Percentiles rank a stretch among this genome's conserved stretches.
These are phyloP conservation scores for Vicia villosa DNA, from an alignment of 306 rosid species.

Conservation along the genomic window DNA sequence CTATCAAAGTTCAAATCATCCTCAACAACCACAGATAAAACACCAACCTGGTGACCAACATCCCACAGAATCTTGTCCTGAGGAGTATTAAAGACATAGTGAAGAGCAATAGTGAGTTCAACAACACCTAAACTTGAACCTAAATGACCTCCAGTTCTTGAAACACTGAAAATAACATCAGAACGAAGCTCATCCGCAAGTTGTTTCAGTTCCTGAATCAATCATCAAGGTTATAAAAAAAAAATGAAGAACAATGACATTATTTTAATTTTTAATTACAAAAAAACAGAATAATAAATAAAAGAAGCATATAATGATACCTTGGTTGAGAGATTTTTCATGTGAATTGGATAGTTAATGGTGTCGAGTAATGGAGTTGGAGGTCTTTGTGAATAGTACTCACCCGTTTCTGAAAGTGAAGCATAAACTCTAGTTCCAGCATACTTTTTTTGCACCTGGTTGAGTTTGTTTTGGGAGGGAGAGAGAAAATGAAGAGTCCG, in stretches of 20 bases:
- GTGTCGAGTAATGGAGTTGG: slow-evolving; percentile 95
- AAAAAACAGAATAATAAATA: too few species aligned
- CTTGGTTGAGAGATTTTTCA: slow-evolving; percentile 93
- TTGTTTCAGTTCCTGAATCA: slow-evolving; percentile 83
- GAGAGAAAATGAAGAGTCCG: slow-evolving; percentile 43
- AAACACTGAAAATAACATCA: slow-evolving; percentile 93
- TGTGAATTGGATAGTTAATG: slow-evolving; percentile 84
- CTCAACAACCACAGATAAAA: background rate
- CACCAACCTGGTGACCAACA: slow-evolving; percentile 92
- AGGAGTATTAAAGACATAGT: slow-evolving; percentile 89
- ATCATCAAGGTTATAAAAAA: background rate
- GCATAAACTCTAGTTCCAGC: slow-evolving; percentile 51
- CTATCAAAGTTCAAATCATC: background rate
- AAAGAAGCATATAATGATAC: slow-evolving; percentile 45
- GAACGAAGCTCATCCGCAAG: slow-evolving; percentile 88
- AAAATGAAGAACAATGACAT: background rate
- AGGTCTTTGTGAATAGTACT: slow-evolving; percentile 75
- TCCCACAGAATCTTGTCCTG: slow-evolving; percentile 90
- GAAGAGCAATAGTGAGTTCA: slow-evolving; percentile 96
- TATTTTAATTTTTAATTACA: background rate
- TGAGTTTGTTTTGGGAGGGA: slow-evolving; percentile 44
- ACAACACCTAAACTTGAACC: slow-evolving; percentile 98
- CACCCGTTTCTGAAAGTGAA: slow-evolving; percentile 74
- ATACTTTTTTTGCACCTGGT: slow-evolving; percentile 68
- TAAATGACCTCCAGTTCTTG: slow-evolving; percentile 94